These are phyloP conservation scores for Aspergillus affinis DNA, from an alignment of 495 filamentous ascomycete species.

Conservation along the genomic window DNA sequence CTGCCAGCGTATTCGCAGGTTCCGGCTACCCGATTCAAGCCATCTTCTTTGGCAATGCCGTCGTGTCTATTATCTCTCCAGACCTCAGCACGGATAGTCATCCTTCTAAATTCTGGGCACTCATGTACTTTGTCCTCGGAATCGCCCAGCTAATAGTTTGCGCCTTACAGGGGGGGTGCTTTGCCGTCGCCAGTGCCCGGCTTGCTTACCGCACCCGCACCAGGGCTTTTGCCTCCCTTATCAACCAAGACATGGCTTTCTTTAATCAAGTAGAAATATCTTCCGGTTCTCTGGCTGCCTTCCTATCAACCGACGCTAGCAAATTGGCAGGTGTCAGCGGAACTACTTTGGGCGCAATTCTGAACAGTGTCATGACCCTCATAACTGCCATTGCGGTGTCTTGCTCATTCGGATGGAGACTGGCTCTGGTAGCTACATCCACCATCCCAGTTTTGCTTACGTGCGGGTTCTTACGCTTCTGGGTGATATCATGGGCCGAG, in stretches of 20 bases:
- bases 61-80: too few relatives aligned
- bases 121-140: too few relatives aligned
- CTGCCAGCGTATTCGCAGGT: too few relatives aligned
- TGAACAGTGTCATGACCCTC: conserved; percentile 25
- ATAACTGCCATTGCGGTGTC: conserved; percentile 43
- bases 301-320: conserved; percentile 4
- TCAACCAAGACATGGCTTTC: conserved; percentile 22
- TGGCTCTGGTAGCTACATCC: conserved; percentile 54
- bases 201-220: conserved; percentile 14
- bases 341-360: conserved; percentile 30
- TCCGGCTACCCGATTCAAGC: too few relatives aligned
- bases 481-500: conserved; percentile 45
- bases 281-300: conserved; percentile 10
- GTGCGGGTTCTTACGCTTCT: conserved; percentile 51
- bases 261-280: conserved; percentile 18
- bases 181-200: conserved; percentile 12
- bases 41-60: too few relatives aligned
- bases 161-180: conserved; percentile 6
- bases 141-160: too few relatives aligned
- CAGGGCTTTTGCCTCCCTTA: conserved; percentile 10
- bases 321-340: conserved; percentile 53
- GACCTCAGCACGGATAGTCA: too few relatives aligned
- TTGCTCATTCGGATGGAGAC: conserved; percentile 57
- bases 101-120: background rate
- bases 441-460: conserved; percentile 52